Evolutionary conservation across 2,329 filamentous ascomycete species (phyloP).

Genomic region (Microascus cirrosus): DNA sequence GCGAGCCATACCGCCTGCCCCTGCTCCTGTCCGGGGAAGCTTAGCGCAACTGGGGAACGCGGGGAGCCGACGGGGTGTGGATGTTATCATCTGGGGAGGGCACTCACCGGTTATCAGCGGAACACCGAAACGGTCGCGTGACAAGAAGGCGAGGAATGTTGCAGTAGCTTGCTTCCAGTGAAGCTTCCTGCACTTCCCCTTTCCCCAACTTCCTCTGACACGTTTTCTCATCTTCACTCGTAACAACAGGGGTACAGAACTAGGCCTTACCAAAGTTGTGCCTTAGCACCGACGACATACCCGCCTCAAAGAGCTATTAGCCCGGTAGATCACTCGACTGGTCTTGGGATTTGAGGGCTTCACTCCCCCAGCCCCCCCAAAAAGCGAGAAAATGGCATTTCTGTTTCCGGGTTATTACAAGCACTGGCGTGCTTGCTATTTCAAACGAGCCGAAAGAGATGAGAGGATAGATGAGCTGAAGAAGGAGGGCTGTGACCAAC

Average conservation of each 20-base stretch:
- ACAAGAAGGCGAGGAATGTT: no score
- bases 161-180: background rate
- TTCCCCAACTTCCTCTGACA: background rate
- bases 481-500: conserved; percentile 46
- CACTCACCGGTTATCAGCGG: background rate
- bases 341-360: background rate
- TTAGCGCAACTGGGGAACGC: background rate
- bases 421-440: conserved; percentile 11
- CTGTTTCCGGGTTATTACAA: conserved; percentile 1
- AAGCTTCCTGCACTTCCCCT: background rate
- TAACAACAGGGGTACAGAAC: background rate
- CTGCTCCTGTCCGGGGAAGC: background rate
- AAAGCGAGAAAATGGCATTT: background rate
- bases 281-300: background rate
- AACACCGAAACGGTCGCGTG: background rate
- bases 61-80: background rate
- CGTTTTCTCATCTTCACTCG: background rate
- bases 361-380: background rate
- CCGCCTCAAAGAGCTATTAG: background rate
- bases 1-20: no score
- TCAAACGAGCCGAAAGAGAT: conserved; percentile 68
- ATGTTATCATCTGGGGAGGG: background rate
- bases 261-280: no score
- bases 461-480: conserved; percentile 55
- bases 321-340: background rate